Conservation (phyloP, 164 flowering plant species). For the Platanus orientalis region DNA sequence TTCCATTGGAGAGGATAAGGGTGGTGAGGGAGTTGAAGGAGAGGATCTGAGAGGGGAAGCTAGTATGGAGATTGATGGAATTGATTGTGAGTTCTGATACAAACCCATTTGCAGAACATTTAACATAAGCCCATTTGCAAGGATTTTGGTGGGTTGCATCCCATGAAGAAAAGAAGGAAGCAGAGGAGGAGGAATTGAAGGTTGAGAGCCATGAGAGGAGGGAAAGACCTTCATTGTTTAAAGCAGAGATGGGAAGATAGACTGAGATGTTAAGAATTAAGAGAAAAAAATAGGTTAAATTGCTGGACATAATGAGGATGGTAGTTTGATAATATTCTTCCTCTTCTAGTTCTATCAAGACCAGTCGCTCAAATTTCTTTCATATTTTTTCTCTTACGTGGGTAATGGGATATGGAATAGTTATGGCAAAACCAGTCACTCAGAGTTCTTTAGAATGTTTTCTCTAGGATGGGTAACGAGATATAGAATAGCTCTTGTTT, state of each 20-base stretch:
- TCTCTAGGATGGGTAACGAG: neutral
- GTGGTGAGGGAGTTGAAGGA: slow-evolving; percentile 34
- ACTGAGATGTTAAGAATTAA: slow-evolving; percentile 26
- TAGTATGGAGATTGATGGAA: slow-evolving; percentile 35
- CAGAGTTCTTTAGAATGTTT: neutral
- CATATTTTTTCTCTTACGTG: neutral
- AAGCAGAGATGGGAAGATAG: slow-evolving; percentile 23
- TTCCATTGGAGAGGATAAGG: slow-evolving; percentile 31
- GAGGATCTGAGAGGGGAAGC: slow-evolving; percentile 40
- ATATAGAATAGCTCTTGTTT: neutral
- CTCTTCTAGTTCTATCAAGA: slow-evolving; percentile 14
- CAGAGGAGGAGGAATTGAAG: slow-evolving; percentile 39
- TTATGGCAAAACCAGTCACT: slow-evolving; percentile 11
- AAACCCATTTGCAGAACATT: slow-evolving; percentile 36
- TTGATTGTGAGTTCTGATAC: slow-evolving; percentile 41
- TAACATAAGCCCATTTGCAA: slow-evolving; percentile 49
- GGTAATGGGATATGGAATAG: neutral
- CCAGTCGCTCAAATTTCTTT: slow-evolving; percentile 3
- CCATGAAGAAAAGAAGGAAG: slow-evolving; percentile 51
- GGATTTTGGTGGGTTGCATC: slow-evolving; percentile 39
- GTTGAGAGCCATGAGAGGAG: slow-evolving; percentile 63
- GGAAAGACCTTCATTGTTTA: slow-evolving; percentile 46
- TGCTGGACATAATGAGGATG: slow-evolving; percentile 35
- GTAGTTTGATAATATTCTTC: slow-evolving; percentile 11
- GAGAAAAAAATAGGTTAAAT: slow-evolving; percentile 24